A percentile compares a stretch with the other conserved stretches of the same genome.
These are phyloP conservation scores for Stagonosporopsis vannaccii DNA, from an alignment of 2,329 filamentous ascomycete genomes.

Conservation along the genomic window DNA sequence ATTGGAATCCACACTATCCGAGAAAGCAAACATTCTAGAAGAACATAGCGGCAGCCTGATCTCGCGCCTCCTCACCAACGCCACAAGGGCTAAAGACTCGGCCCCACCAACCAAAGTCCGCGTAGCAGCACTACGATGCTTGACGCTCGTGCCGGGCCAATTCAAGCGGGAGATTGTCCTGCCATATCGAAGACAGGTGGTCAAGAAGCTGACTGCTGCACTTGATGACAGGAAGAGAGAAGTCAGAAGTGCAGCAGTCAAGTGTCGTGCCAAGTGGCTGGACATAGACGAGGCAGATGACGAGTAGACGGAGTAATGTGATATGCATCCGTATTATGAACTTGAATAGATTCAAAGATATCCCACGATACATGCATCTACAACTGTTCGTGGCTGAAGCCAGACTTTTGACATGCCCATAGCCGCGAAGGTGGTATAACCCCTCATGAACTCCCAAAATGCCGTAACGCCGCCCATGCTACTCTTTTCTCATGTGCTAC, in stretches of 20 bases:
- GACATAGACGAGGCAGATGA: slow-evolving; percentile 67
- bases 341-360: slow-evolving; percentile 11
- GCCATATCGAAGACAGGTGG: slow-evolving; percentile 64
- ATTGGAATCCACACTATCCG: slow-evolving; percentile 64
- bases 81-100: slow-evolving; percentile 26
- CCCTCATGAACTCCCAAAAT: slow-evolving; percentile 28
- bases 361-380: slow-evolving; percentile 9
- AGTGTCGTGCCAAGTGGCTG: slow-evolving; percentile 67
- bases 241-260: slow-evolving; percentile 69
- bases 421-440: slow-evolving; percentile 34
- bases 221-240: slow-evolving; percentile 69
- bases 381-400: background rate
- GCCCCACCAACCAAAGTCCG: slow-evolving; percentile 52
- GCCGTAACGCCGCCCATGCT: slow-evolving; percentile 44
- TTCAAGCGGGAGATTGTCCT: slow-evolving; percentile 61
- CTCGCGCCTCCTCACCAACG: slow-evolving; percentile 61
- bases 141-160: slow-evolving; percentile 57
- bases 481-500: background rate
- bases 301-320: slow-evolving; percentile 21
- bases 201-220: slow-evolving; percentile 61
- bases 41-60: slow-evolving; percentile 67
- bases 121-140: slow-evolving; percentile 56
- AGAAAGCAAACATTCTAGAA: slow-evolving; percentile 61
- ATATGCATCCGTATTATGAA: background rate
- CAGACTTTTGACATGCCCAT: slow-evolving; percentile 20